Base-by-base conservation (phyloP, 75 land plant genomes). In the Chamaecyparis obtusa region DNA sequence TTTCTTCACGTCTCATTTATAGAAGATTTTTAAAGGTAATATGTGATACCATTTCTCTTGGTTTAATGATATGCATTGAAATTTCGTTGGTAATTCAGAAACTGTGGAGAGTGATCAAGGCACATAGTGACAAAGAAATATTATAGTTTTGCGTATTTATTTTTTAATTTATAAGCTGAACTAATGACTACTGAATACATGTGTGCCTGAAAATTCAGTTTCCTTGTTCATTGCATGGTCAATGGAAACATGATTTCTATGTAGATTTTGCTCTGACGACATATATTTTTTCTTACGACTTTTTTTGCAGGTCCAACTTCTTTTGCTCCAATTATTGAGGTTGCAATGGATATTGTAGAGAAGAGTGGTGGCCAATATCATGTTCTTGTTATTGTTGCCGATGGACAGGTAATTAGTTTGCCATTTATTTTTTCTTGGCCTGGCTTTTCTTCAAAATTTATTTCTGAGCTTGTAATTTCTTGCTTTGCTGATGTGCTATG, bases 321-420 rank as follows among this genome's bases (percentile, higher is more conserved):
- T 33, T 97, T 94, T 91, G 96, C 93, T 27, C 99, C 99, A 54
- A 88, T 97, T 5, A 93, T 97, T 84, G 92, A 97, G 80, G 91
- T 88, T 88, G 98, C 98, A 24, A 90, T 88, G 71, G 89, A 89
- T 15, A 95, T 97, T 80, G 99, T 97, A 37, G 96, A 96, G 85
- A 48, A 95, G 79, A 95, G 93, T 80, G 99, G 99, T 37, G 99
- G 99, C 14, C 99, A 95, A 41, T 97, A 96, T 87, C 99, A 97
- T 91, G 95, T 97, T 78, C 92, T 97, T 57, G 74, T 97, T 21
- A 97, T 97, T 78, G 89, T 97, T 85, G 99, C 98, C 51, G 99
- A 96, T 93, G 96, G 97, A 17, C 96, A 96, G 91, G 99, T 94
- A 87, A 37, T 37, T 21, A 35, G 14, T 24, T 30, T 84, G 51